phyloP scores from a whole-genome alignment of 805 yeast species.

The Lipomyces kockii region DNA sequence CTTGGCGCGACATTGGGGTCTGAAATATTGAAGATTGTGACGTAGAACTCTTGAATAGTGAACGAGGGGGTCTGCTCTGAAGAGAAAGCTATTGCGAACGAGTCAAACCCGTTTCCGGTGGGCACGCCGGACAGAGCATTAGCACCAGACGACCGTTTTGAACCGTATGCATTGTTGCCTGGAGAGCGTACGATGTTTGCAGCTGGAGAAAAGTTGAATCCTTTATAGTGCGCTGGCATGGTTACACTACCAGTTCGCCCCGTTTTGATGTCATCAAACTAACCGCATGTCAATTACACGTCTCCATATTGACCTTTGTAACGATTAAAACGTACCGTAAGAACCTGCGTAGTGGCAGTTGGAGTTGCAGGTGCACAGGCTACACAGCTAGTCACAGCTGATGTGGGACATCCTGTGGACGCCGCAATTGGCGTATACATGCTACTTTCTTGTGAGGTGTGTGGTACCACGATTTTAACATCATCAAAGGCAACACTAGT shows the following conservation, averaged over 20 bases:
- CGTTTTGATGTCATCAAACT: background rate
- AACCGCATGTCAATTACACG: background rate
- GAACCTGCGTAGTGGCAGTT: background rate
- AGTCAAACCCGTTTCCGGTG: conserved; percentile 3
- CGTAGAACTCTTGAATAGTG: background rate
- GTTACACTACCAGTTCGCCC: background rate
- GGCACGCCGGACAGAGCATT: conserved; percentile 8
- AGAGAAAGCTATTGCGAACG: background rate
- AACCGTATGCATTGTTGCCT: background rate
- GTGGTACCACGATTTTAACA: conserved; percentile 3
- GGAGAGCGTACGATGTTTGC: background rate
- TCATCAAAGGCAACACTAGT: conserved; percentile 11
- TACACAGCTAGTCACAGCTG: conserved; percentile 4
- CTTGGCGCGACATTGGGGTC: background rate
- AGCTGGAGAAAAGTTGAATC: conserved; percentile 6
- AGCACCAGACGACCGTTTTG: conserved; percentile 5
- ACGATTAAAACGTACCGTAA: background rate
- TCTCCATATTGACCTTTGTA: background rate
- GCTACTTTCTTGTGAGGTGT: background rate
- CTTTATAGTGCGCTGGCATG: conserved; percentile 7
- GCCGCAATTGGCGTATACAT: background rate
- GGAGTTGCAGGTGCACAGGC: conserved; percentile 9
- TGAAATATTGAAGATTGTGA: conserved; percentile 9
- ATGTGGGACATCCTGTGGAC: conserved; percentile 2
- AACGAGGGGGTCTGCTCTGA: conserved; percentile 3